Percentiles rank a stretch among this genome's conserved stretches.
phyloP scores from a whole-genome alignment of 2,329 filamentous ascomycete genomes.

The Ploettnerulaceae sp. region DNA sequence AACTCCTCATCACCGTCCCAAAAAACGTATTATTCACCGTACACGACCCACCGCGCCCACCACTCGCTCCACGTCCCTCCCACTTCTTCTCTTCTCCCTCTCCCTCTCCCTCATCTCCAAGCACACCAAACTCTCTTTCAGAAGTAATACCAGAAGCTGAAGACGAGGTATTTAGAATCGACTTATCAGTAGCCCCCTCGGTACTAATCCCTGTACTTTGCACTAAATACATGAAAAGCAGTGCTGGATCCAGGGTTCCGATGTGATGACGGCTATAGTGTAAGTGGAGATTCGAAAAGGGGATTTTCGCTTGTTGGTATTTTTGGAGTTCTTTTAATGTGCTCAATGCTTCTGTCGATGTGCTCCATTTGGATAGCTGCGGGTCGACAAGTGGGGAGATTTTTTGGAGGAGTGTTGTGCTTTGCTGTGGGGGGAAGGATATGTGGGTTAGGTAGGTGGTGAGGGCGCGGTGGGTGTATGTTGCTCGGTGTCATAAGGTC shows the following conservation, averaged over 20 bases:
- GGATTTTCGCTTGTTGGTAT: constrained; percentile 46
- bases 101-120: neutral
- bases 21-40: constrained; percentile 53
- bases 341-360: neutral
- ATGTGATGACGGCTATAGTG: constrained; percentile 42
- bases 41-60: constrained; percentile 35
- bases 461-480: constrained; percentile 15
- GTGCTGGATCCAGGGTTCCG: constrained; percentile 42
- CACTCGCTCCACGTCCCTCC: constrained; percentile 13
- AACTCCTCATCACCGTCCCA: constrained; percentile 42
- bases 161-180: neutral
- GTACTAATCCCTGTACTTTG: constrained; percentile 8
- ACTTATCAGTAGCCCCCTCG: neutral
- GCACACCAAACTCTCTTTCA: neutral
- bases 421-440: constrained; percentile 3
- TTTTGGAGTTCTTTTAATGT: constrained; percentile 4
- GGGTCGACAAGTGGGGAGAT: neutral
- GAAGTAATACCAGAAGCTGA: neutral
- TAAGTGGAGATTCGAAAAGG: constrained; percentile 52
- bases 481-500: constrained; percentile 1
- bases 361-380: constrained; percentile 2
- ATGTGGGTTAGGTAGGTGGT: constrained; percentile 15
- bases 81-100: constrained; percentile 1
- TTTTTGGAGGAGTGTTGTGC: neutral
- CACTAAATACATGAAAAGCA: constrained; percentile 47